Conservation (phyloP, 2,329 filamentous ascomycete genomes). For the Aspergillus pseudoglaucus region DNA sequence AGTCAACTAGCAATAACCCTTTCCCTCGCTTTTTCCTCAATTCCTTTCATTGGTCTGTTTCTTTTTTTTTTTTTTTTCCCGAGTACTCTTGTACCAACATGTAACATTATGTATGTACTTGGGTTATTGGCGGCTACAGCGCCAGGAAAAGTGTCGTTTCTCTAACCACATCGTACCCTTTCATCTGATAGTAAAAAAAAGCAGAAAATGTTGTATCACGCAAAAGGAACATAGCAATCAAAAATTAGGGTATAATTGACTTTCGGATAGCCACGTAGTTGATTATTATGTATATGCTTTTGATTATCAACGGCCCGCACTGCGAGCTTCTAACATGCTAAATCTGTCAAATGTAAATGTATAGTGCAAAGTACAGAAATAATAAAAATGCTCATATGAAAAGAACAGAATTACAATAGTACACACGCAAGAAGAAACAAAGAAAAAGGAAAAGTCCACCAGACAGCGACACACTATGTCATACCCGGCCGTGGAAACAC, state of each 20-base stretch:
- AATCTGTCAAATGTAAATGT: neutral
- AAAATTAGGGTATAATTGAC: too few species aligned
- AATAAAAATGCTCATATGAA: conserved; percentile 1
- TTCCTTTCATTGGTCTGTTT: neutral
- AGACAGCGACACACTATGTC: conserved; percentile 12
- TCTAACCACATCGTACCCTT: too few species aligned
- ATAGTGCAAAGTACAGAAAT: neutral
- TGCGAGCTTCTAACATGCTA: neutral
- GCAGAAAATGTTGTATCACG: too few species aligned
- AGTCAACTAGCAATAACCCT: too few species aligned
- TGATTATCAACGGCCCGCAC: neutral
- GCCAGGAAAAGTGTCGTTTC: too few species aligned
- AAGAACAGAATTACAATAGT: neutral
- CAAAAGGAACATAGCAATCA: too few species aligned
- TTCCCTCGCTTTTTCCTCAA: neutral
- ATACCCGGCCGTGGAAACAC: conserved; percentile 77
- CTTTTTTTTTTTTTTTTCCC: neutral
- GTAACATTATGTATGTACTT: neutral
- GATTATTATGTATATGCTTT: too few species aligned
- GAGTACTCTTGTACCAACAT: neutral
- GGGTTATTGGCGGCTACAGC: too few species aligned
- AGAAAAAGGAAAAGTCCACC: neutral
- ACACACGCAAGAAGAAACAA: neutral
- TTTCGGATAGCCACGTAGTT: too few species aligned
- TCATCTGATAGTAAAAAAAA: too few species aligned